A percentile compares a stretch with the other conserved stretches of the same genome.
Evolutionary conservation across 306 rosid genomes (phyloP).

Genomic region (Canavalia gladiata): DNA sequence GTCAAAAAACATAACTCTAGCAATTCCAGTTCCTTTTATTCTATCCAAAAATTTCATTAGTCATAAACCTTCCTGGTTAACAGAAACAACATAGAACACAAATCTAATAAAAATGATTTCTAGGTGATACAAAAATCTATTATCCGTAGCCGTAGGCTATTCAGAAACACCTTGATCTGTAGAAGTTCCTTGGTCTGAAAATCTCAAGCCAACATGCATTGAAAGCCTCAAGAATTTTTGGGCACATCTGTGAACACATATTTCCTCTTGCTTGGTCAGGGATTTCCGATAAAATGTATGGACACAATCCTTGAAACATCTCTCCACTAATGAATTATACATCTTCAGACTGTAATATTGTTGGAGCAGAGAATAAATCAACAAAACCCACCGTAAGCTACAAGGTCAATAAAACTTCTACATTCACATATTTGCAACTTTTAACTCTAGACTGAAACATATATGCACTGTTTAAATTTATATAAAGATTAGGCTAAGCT

Average conservation of each 20-base stretch:
- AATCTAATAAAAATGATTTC: slow-evolving; percentile 15
- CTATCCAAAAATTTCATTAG: slow-evolving; percentile 37
- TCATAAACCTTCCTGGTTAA: slow-evolving; percentile 41
- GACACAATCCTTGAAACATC: slow-evolving; percentile 58
- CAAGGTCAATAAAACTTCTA: slow-evolving; percentile 26
- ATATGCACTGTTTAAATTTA: neutral
- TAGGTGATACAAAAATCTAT: slow-evolving; percentile 7
- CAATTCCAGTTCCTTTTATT: slow-evolving; percentile 35
- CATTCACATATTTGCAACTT: slow-evolving; percentile 29
- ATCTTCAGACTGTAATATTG: slow-evolving; percentile 58
- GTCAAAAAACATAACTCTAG: slow-evolving; percentile 13
- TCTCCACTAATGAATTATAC: slow-evolving; percentile 59
- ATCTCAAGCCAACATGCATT: slow-evolving; percentile 45
- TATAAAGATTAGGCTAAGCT: neutral
- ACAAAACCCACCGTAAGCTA: slow-evolving; percentile 32
- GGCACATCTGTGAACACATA: slow-evolving; percentile 59
- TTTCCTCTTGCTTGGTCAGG: slow-evolving; percentile 58
- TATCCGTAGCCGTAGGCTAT: slow-evolving; percentile 7
- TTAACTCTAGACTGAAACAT: slow-evolving; percentile 27
- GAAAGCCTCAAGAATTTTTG: slow-evolving; percentile 60
- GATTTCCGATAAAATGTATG: slow-evolving; percentile 52
- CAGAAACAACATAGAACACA: slow-evolving; percentile 10
- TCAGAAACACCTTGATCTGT: slow-evolving; percentile 44
- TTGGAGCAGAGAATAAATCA: slow-evolving; percentile 45
- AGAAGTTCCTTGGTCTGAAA: slow-evolving; percentile 52